Evolutionary conservation across 176 grass and related monocot species (phyloP), one percentile per base, ranked within the genome.

Genomic region (Dendrocalamus sinicus): DNA sequence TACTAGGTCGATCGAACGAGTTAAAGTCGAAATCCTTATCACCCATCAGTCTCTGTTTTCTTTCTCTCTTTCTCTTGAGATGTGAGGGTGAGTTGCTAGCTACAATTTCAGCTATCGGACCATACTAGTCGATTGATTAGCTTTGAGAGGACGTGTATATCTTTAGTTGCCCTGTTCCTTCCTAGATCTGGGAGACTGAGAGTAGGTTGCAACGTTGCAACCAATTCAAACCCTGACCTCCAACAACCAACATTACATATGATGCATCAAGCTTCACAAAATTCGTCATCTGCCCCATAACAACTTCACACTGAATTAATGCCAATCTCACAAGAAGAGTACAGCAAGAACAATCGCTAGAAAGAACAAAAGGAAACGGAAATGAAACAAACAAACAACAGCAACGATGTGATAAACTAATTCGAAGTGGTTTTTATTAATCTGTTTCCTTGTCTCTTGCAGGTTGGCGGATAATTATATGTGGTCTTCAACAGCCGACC

Each of bases 91-190:
- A 75, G 26, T 46, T 44, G 55, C 41, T 73, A 47, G 37, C 41
- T 53, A 28, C 35, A 8, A 68, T 15, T 73, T 55, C 20, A 24
- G 17, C 66, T 24, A 20, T 35, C 6, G 9, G 45, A 41, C 60
- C 24, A 23, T 5, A 16, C 52, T 16, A 2, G 30, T 74, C 39
- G 87, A 45, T 78, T 79, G 81, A 55, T 89, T 81, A 76, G 83
- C 62, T 89, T 89, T 2, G 62, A 75, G 40, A 69, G 70, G 82
- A 85, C 76, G 82, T 22, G 59, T 61, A 26, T 62, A 62, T 13
- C n/a, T 62, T 24, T 23, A 24, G 22, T 12, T 62, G 22, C 59
- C 59, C n/a, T 26, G 59, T 61, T 61, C 59, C 1, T 61, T 61
- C 59, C 59, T 12, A 24, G 59, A 61, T 24, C n/a, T 12, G 1